phyloP scores from a whole-genome alignment of 2,329 filamentous ascomycete species.

The Aureobasidium uvarum region DNA sequence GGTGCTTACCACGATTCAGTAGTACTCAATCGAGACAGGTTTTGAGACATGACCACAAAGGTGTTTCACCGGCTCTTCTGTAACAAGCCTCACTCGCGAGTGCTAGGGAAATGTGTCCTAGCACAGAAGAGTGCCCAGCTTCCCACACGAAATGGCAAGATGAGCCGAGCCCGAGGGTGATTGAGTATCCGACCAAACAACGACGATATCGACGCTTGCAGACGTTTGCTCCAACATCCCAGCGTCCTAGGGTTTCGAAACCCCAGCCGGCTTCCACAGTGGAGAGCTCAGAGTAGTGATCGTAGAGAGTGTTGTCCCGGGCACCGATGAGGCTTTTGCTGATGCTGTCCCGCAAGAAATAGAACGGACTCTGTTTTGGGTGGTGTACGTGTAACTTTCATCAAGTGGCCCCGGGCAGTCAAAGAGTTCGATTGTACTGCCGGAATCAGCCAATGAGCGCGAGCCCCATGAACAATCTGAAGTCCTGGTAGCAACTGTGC shows the following conservation, averaged over 20 bases:
- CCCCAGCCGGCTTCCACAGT: conserved; percentile 49
- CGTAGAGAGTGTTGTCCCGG: conserved; percentile 60
- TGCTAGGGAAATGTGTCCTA: too few species aligned
- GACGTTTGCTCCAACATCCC: conserved; percentile 50
- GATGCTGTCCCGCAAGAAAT: conserved; percentile 73
- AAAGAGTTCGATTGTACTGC: too few species aligned
- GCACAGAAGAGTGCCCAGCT: too few species aligned
- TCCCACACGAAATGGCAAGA: not conserved
- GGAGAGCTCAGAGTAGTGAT: conserved; percentile 48
- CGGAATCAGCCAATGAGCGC: too few species aligned
- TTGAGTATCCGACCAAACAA: not conserved
- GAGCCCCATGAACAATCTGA: too few species aligned
- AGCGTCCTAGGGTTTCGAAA: conserved; percentile 47
- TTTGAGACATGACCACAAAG: too few species aligned
- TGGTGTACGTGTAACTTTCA: conserved; percentile 68
- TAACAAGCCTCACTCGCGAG: too few species aligned
- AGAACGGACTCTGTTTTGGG: conserved; percentile 66
- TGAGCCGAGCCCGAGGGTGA: not conserved
- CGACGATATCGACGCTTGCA: conserved; percentile 34
- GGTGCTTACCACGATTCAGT: too few species aligned
- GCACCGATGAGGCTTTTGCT: conserved; percentile 63
- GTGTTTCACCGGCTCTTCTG: too few species aligned
- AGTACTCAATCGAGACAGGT: too few species aligned
- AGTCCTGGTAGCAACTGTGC: too few species aligned
- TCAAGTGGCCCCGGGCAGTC: too few species aligned